Percentiles rank a stretch among this genome's conserved stretches.
Conservation (phyloP, 2,329 filamentous ascomycete genomes). For the Colletotrichum costaricense region DNA sequence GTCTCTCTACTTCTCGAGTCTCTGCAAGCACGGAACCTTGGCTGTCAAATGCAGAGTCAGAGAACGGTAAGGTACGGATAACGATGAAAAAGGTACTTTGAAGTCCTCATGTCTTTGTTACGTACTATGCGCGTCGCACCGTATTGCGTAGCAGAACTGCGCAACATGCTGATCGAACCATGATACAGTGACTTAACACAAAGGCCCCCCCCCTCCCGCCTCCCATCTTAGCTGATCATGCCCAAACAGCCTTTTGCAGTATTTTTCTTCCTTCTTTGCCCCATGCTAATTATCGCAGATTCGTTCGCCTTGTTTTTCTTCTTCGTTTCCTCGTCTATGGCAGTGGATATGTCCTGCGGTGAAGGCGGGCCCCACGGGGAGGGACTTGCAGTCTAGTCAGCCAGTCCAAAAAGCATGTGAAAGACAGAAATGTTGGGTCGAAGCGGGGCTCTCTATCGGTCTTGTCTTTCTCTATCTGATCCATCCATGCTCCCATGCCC, state of each 20-base stretch:
- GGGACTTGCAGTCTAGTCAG: no score
- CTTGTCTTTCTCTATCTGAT: slow-evolving; percentile 16
- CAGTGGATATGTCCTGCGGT: neutral
- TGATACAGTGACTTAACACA: neutral
- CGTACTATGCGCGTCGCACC: neutral
- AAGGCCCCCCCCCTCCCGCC: neutral
- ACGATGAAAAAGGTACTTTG: neutral
- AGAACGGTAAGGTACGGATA: neutral
- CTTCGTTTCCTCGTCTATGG: neutral
- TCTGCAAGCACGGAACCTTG: slow-evolving; percentile 2
- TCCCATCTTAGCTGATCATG: neutral
- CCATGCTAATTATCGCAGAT: neutral
- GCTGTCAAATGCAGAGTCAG: neutral
- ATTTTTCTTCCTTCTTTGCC: neutral
- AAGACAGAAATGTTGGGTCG: slow-evolving; percentile 35
- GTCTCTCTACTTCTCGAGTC: neutral
- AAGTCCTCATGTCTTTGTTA: neutral
- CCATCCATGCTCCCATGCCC: slow-evolving; percentile 21
- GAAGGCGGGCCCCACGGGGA: neutral
- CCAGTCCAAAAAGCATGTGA: slow-evolving; percentile 23
- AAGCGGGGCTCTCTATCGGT: slow-evolving; percentile 28
- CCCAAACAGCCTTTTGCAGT: neutral
- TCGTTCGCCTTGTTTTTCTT: neutral
- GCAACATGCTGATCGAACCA: neutral
- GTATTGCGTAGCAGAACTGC: neutral